phyloP scores from a whole-genome alignment of 2,329 filamentous ascomycete species.

The Thielaviopsis ethacetica region DNA sequence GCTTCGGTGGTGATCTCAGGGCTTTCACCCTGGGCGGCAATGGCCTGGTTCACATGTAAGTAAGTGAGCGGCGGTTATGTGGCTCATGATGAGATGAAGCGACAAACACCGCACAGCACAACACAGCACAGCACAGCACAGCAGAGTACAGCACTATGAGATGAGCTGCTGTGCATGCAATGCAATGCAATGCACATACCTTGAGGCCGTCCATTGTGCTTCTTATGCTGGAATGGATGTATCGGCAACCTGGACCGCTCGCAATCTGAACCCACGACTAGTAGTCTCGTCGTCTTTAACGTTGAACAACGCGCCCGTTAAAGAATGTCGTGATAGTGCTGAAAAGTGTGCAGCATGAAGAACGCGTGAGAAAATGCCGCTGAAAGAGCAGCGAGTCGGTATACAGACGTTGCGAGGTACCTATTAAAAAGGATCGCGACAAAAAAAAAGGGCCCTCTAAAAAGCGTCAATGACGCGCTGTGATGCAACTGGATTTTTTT shows the following conservation, averaged over 20 bases:
- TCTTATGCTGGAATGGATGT: conserved; percentile 7
- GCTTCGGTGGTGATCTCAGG: conserved; percentile 52
- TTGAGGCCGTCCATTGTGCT: conserved; percentile 6
- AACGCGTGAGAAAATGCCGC: not conserved
- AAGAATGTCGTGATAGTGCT: not conserved
- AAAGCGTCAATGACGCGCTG: not conserved
- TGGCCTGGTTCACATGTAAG: conserved; percentile 25
- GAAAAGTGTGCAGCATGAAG: not conserved
- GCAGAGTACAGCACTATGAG: not conserved
- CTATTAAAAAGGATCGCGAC: not conserved
- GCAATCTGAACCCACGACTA: conserved; percentile 1
- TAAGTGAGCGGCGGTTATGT: conserved; percentile 9
- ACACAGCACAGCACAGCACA: not conserved
- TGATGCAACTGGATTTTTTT: not conserved
- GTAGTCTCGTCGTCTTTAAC: not conserved
- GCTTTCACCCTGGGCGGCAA: conserved; percentile 37
- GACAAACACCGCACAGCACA: not conserved
- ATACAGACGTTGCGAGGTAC: not conserved
- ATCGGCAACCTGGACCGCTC: not conserved
- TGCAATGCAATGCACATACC: conserved; percentile 7
- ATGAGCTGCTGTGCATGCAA: not conserved
- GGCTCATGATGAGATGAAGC: not conserved
- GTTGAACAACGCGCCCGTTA: not conserved
- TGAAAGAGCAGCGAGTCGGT: not conserved
- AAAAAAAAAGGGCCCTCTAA: not conserved